Conservation (phyloP, 345 rosid species). For the Aethionema arabicum region DNA sequence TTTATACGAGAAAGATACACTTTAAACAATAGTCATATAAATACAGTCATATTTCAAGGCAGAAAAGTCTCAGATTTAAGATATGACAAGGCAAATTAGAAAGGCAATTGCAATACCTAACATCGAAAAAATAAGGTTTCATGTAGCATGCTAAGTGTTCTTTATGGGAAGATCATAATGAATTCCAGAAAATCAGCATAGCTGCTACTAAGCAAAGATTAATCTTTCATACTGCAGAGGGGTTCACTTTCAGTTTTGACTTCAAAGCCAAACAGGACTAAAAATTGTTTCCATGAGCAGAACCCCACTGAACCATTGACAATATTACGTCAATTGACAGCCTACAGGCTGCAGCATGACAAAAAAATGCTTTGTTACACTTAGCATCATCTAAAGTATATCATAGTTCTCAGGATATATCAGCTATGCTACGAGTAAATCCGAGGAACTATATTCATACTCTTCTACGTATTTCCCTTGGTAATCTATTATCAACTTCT, state of each 20-base stretch:
- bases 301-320: slow-evolving; percentile 4
- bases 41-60: slow-evolving; percentile 14
- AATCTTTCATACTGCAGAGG: neutral
- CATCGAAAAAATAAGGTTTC: neutral
- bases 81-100: neutral
- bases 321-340: slow-evolving; percentile 7
- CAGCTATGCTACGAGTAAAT: slow-evolving; percentile 8
- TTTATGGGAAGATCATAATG: neutral
- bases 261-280: slow-evolving; percentile 1
- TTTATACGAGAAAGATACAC: slow-evolving; percentile 6
- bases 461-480: neutral
- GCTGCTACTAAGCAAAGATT: neutral
- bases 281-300: slow-evolving; percentile 2
- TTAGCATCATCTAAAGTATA: slow-evolving; percentile 11
- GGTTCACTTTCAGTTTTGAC: neutral
- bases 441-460: slow-evolving; percentile 9
- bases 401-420: slow-evolving; percentile 5
- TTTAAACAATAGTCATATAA: slow-evolving; percentile 18
- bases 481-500: neutral
- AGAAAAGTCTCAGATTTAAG: neutral
- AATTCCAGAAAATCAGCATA: slow-evolving; percentile 1
- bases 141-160: neutral
- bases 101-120: neutral
- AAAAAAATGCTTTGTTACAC: neutral
- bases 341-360: neutral